These are phyloP conservation scores for Spathaspora arborariae DNA, from an alignment of 805 yeast genomes.

Conservation along the genomic window DNA sequence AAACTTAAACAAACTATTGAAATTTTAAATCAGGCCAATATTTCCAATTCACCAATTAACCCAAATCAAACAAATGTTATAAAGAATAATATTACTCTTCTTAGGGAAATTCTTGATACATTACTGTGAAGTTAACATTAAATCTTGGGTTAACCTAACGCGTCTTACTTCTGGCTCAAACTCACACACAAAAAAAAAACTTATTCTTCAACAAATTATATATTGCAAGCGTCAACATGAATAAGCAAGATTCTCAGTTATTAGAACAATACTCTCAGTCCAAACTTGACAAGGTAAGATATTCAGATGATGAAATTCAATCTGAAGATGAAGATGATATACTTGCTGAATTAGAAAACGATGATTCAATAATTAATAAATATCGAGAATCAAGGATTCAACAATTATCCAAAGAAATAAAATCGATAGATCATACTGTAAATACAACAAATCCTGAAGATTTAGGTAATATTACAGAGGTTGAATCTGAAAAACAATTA, in stretches of 20 bases:
- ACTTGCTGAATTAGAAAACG: slow-evolving; percentile 45
- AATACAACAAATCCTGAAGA: slow-evolving; percentile 32
- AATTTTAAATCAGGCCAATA: slow-evolving; percentile 10
- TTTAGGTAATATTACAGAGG: slow-evolving; percentile 25
- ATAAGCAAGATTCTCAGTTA: slow-evolving; percentile 34
- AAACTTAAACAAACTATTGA: slow-evolving; percentile 23
- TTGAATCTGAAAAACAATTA: slow-evolving; percentile 54
- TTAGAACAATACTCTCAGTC: slow-evolving; percentile 46
- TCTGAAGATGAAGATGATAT: slow-evolving; percentile 37
- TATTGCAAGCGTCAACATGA: not conserved
- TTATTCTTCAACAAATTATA: not conserved
- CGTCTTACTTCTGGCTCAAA: not conserved
- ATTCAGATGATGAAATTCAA: slow-evolving; percentile 35
- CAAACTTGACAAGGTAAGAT: slow-evolving; percentile 19
- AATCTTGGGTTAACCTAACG: not conserved
- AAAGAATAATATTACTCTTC: not conserved
- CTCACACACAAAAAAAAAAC: not conserved
- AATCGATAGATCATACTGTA: slow-evolving; percentile 26
- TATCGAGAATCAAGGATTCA: slow-evolving; percentile 65
- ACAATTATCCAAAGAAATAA: slow-evolving; percentile 47
- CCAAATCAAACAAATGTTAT: not conserved
- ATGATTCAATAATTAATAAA: slow-evolving; percentile 37
- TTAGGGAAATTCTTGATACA: not conserved
- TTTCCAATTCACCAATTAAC: not conserved
- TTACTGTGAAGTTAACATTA: not conserved